Evolutionary conservation across 345 rosid species (phyloP).

Genomic region (Acer campestre): DNA sequence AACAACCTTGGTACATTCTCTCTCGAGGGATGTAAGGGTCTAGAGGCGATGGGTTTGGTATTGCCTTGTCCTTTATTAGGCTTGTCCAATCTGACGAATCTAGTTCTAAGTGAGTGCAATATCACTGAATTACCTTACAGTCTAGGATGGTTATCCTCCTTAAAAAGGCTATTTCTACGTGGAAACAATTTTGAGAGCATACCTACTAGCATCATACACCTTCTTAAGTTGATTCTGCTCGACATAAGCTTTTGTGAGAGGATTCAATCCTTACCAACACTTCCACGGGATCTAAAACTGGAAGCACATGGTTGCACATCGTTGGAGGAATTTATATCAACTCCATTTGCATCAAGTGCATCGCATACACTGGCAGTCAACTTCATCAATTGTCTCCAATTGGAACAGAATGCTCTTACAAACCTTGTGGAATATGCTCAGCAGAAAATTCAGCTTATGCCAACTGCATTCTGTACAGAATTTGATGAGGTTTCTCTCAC

Average conservation of each 20-base stretch:
- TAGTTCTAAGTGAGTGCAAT: background rate
- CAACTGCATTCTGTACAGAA: too few species aligned
- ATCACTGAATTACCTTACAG: background rate
- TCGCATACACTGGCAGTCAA: background rate
- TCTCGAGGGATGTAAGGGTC: background rate
- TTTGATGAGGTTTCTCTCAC: too few species aligned
- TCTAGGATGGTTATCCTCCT: background rate
- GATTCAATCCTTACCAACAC: constrained; percentile 1
- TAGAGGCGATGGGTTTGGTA: background rate
- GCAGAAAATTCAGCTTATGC: background rate
- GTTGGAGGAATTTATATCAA: background rate
- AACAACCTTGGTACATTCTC: background rate
- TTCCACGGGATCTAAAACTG: background rate
- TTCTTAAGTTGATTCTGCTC: background rate
- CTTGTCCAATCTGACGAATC: background rate
- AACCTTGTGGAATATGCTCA: background rate
- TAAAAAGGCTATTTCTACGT: background rate
- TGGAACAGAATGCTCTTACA: background rate
- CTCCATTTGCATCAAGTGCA: background rate
- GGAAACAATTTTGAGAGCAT: constrained; percentile 1
- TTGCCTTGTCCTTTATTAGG: background rate
- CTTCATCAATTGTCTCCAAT: background rate
- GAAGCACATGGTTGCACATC: background rate
- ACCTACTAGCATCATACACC: background rate
- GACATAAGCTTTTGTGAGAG: background rate